A percentile compares a stretch with the other conserved stretches of the same genome.
These are phyloP conservation scores for Lactarius evosmus DNA, from an alignment of 768 basidiomycete species.

Conservation along the genomic window DNA sequence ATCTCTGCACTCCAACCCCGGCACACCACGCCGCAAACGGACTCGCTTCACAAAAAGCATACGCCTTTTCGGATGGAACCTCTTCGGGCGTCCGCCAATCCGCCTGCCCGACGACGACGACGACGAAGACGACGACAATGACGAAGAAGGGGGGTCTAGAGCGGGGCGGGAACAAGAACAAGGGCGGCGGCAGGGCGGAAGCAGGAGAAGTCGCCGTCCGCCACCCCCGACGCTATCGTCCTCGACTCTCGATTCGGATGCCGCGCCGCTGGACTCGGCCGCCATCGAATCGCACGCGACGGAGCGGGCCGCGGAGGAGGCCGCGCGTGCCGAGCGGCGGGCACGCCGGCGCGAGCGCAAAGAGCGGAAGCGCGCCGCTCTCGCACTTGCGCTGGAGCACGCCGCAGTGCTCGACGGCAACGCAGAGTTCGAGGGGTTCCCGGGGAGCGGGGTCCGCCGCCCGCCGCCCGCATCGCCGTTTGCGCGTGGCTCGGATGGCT, in stretches of 20 bases:
- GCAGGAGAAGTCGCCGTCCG: constrained; percentile 3
- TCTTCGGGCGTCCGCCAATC: constrained; percentile 64
- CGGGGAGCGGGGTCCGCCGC: constrained; percentile 42
- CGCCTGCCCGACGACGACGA: constrained; percentile 59
- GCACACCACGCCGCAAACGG: constrained; percentile 30
- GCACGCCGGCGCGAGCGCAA: constrained; percentile 45
- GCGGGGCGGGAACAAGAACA: background rate
- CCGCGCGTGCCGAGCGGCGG: constrained; percentile 47
- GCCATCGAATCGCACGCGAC: constrained; percentile 46
- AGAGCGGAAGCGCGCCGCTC: constrained; percentile 42
- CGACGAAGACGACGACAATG: constrained; percentile 33
- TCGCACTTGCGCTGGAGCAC: constrained; percentile 38
- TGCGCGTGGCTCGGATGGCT: constrained; percentile 19
- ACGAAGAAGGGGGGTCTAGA: constrained; percentile 8
- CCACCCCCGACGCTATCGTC: constrained; percentile 34
- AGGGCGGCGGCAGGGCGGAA: background rate
- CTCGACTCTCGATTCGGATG: constrained; percentile 65
- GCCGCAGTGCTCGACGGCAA: constrained; percentile 28
- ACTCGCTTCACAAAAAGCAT: constrained; percentile 39
- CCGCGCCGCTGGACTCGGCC: constrained; percentile 58
- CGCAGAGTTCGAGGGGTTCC: constrained; percentile 64
- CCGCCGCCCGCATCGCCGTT: constrained; percentile 27
- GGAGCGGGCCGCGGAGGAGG: constrained; percentile 33
- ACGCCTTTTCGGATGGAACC: constrained; percentile 60
- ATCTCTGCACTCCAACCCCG: constrained; percentile 64